Evolutionary conservation across 495 filamentous ascomycete species (phyloP).

Genomic region (Articulospora tetracladia): DNA sequence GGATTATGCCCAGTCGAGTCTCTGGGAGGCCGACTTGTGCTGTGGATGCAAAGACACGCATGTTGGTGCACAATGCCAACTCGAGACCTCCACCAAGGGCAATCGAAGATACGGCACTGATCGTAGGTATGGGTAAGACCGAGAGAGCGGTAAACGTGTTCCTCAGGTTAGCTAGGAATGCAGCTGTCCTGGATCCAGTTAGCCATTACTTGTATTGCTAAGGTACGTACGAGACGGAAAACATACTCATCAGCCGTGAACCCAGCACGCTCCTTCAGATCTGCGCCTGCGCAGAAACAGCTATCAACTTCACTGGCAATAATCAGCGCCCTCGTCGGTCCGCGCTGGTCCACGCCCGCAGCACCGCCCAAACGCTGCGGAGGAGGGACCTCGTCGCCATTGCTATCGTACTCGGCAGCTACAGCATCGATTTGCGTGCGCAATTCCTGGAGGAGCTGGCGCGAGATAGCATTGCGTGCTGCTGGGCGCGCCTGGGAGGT

Average conservation of each 20-base stretch:
- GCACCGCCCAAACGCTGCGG: conserved; percentile 35
- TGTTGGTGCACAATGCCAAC: conserved; percentile 77
- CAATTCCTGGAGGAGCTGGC: conserved; percentile 66
- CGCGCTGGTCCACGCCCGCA: conserved; percentile 35
- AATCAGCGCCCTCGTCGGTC: conserved; percentile 70
- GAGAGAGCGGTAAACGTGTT: conserved; percentile 64
- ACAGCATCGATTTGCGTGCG: conserved; percentile 65
- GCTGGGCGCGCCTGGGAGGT: conserved; percentile 56
- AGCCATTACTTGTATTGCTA: neutral
- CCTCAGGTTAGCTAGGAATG: conserved; percentile 75
- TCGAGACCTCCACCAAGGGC: conserved; percentile 93
- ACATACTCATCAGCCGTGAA: conserved; percentile 68
- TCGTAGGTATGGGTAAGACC: conserved; percentile 78
- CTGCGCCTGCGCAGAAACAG: conserved; percentile 90
- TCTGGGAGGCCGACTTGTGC: conserved; percentile 81
- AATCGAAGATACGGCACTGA: conserved; percentile 72
- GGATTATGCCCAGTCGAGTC: conserved; percentile 87
- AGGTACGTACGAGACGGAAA: neutral
- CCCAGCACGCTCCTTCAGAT: conserved; percentile 79
- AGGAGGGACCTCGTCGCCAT: conserved; percentile 40
- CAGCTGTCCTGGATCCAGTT: conserved; percentile 51
- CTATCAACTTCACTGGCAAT: conserved; percentile 72
- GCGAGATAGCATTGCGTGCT: conserved; percentile 87
- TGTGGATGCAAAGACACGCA: conserved; percentile 75
- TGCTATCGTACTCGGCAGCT: conserved; percentile 59